phyloP scores from a whole-genome alignment of 2,329 filamentous ascomycete genomes.

The Aspergillus glaucus region DNA sequence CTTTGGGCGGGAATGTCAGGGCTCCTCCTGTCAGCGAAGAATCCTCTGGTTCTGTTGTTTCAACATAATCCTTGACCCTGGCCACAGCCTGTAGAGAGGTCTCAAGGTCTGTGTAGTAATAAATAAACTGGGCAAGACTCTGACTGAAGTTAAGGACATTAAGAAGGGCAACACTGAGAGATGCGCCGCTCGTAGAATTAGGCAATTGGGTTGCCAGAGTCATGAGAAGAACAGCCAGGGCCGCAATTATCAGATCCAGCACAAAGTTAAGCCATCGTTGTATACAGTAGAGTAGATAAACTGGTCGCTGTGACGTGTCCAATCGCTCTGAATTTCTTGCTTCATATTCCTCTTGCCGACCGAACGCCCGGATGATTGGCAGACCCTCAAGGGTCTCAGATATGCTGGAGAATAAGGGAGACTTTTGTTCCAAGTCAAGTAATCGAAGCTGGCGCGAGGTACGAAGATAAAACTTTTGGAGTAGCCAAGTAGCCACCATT shows the following conservation, averaged over 20 bases:
- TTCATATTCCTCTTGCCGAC: conserved; percentile 30
- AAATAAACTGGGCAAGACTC: conserved; percentile 37
- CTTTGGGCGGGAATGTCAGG: no score
- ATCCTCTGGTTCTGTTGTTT: conserved; percentile 6
- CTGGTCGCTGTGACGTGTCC: conserved; percentile 38
- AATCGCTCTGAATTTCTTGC: conserved; percentile 11
- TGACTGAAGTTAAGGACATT: conserved; percentile 44
- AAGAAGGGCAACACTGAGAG: conserved; percentile 42
- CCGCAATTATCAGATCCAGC: conserved; percentile 38
- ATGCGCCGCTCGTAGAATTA: conserved; percentile 33
- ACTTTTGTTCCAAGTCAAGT: conserved; percentile 48
- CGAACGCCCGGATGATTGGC: conserved; percentile 46
- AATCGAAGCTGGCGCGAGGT: conserved; percentile 45
- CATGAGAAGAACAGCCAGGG: conserved; percentile 37
- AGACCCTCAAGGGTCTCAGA: conserved; percentile 45
- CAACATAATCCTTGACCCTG: conserved; percentile 10
- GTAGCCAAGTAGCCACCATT: conserved; percentile 37
- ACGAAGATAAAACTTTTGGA: conserved; percentile 38
- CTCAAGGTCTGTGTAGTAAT: conserved; percentile 48
- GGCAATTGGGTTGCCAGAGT: conserved; percentile 34
- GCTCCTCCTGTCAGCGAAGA: not conserved
- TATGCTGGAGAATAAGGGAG: conserved; percentile 47
- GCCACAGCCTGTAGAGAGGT: conserved; percentile 45
- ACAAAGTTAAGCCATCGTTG: conserved; percentile 39
- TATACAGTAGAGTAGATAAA: conserved; percentile 40